Evolutionary conservation across 805 yeast species (phyloP).

Genomic region (Lipomyces oligophaga): DNA sequence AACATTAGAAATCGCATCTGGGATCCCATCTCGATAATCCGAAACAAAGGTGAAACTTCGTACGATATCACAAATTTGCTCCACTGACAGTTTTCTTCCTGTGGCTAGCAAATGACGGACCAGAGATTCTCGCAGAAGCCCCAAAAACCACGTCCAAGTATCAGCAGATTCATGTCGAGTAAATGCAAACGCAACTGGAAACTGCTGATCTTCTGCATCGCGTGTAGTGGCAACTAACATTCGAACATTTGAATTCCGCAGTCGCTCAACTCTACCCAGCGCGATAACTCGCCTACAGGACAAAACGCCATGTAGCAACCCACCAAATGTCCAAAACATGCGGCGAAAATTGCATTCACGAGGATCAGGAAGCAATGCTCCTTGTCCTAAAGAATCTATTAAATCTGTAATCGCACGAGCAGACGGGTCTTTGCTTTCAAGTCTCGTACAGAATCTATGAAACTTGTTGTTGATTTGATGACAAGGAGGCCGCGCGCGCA

Average conservation of each 20-base stretch:
- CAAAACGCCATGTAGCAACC: slow-evolving; percentile 6
- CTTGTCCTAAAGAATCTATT: slow-evolving; percentile 6
- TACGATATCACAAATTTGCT: slow-evolving; percentile 6
- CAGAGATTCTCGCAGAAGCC: slow-evolving; percentile 10
- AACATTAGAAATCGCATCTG: slow-evolving; percentile 5
- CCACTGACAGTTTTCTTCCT: slow-evolving; percentile 7
- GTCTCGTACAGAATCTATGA: slow-evolving; percentile 5
- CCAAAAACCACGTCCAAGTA: slow-evolving; percentile 17
- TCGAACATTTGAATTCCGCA: slow-evolving; percentile 10
- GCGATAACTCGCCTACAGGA: slow-evolving; percentile 16
- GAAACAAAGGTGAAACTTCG: slow-evolving; percentile 13
- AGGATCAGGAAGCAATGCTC: slow-evolving; percentile 11
- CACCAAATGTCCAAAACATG: slow-evolving; percentile 20
- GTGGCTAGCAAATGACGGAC: slow-evolving; percentile 2
- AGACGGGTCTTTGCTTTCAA: slow-evolving; percentile 11
- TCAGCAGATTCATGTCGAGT: slow-evolving; percentile 4
- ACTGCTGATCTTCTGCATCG: slow-evolving; percentile 18
- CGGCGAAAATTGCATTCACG: slow-evolving; percentile 14
- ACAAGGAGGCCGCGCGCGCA: slow-evolving; percentile 13
- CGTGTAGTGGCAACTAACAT: slow-evolving; percentile 15
- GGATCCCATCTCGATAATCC: slow-evolving; percentile 11
- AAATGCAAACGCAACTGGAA: slow-evolving; percentile 17
- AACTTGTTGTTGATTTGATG: slow-evolving; percentile 11
- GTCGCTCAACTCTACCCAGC: slow-evolving; percentile 13
- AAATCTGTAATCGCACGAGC: slow-evolving; percentile 14